Evolutionary conservation across 1,284 basidiomycete genomes (phyloP).

Genomic region (Erythrobasidium hasegawianum): DNA sequence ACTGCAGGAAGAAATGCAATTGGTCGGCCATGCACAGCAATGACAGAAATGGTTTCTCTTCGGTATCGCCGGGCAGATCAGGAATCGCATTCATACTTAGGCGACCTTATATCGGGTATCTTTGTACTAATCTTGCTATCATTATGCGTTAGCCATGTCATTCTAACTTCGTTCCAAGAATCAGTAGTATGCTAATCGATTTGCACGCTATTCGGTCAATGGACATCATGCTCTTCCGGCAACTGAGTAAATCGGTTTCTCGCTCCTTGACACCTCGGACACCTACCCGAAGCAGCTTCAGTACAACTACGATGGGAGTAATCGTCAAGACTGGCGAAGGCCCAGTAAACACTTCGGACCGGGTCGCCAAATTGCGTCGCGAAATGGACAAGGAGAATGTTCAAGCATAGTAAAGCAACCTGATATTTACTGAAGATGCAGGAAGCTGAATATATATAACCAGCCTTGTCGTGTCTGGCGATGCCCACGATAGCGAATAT

Average conservation of each 20-base stretch:
- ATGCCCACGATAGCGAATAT: constrained; percentile 83
- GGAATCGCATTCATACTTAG: too few relatives aligned
- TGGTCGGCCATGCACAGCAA: constrained; percentile 11
- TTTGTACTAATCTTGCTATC: too few relatives aligned
- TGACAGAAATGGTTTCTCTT: too few relatives aligned
- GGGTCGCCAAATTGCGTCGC: constrained; percentile 53
- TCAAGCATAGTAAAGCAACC: constrained; percentile 73
- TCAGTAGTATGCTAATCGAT: too few relatives aligned
- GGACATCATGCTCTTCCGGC: neutral
- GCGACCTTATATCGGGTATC: too few relatives aligned
- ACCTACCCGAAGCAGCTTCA: neutral
- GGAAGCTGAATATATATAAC: constrained; percentile 30
- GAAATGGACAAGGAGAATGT: constrained; percentile 69
- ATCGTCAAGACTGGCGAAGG: constrained; percentile 26
- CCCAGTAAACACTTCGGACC: constrained; percentile 29
- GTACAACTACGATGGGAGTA: constrained; percentile 35
- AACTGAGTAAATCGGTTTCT: constrained; percentile 6
- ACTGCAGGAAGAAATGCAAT: constrained; percentile 45
- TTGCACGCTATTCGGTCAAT: neutral
- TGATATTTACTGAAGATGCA: neutral
- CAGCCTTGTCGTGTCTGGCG: constrained; percentile 49
- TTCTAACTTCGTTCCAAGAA: too few relatives aligned
- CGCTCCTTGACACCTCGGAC: neutral
- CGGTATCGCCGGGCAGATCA: too few relatives aligned
- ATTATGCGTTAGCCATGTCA: too few relatives aligned